phyloP scores from a whole-genome alignment of 371 early-diverging fungal species.

The Mortierella sp. region DNA sequence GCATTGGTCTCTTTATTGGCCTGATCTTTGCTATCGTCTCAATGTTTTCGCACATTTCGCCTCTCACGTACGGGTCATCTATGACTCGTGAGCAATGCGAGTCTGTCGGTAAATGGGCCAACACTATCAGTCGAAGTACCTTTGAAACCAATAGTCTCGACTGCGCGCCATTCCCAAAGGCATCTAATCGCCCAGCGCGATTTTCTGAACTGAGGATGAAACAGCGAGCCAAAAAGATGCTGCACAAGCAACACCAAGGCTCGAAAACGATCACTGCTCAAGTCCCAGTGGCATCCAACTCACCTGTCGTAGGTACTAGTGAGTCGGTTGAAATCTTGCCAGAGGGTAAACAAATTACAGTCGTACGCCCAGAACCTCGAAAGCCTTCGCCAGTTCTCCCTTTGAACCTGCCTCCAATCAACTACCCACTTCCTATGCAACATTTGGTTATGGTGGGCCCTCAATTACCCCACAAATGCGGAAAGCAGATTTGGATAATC shows the following conservation, averaged over 20 bases:
- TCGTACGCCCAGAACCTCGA: not conserved
- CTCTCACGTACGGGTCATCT: slow-evolving; percentile 24
- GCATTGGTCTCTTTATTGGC: not conserved
- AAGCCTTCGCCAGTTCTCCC: not conserved
- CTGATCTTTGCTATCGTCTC: not conserved
- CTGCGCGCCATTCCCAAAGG: not conserved
- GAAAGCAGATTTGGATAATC: not conserved
- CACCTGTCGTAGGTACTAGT: not conserved
- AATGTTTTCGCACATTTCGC: slow-evolving; percentile 8
- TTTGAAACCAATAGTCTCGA: not conserved
- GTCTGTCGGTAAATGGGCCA: slow-evolving; percentile 2
- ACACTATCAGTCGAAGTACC: not conserved
- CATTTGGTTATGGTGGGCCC: slow-evolving; percentile 1
- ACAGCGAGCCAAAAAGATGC: not conserved
- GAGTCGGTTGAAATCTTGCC: not conserved
- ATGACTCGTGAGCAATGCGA: slow-evolving; percentile 23
- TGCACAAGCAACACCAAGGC: not conserved
- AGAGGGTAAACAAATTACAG: not conserved
- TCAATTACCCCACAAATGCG: not conserved
- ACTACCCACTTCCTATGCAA: slow-evolving; percentile 3
- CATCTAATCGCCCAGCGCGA: not conserved
- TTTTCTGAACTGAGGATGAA: not conserved
- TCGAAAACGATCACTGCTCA: not conserved
- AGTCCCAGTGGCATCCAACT: not conserved
- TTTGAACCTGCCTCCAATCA: not conserved